These are phyloP conservation scores for Thermothelomyces thermophilus DNA, from an alignment of 2,329 filamentous ascomycete genomes.

Conservation along the genomic window DNA sequence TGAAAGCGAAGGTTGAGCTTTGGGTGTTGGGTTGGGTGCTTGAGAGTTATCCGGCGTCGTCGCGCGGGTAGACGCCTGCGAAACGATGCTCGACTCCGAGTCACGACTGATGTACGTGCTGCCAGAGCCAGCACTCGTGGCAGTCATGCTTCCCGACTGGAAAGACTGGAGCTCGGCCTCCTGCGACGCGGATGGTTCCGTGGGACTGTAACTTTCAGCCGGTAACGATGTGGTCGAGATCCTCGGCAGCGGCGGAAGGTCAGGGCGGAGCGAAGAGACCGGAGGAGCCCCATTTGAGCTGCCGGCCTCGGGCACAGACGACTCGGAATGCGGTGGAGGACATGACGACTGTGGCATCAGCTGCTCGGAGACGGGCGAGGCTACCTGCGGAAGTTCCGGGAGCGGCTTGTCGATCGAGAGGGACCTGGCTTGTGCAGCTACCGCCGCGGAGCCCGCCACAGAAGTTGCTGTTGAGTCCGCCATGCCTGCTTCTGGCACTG, in stretches of 20 bases:
- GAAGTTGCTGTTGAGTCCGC: slow-evolving; percentile 32
- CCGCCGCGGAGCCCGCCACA: slow-evolving; percentile 27
- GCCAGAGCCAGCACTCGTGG: slow-evolving; percentile 70
- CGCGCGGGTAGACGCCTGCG: slow-evolving; percentile 76
- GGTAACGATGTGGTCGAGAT: slow-evolving; percentile 46
- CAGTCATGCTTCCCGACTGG: slow-evolving; percentile 63
- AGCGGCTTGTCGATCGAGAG: slow-evolving; percentile 60
- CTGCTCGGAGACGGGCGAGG: slow-evolving; percentile 33
- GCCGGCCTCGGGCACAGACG: slow-evolving; percentile 35
- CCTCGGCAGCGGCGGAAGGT: slow-evolving; percentile 51
- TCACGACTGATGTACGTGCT: slow-evolving; percentile 74
- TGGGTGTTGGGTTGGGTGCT: slow-evolving; percentile 46
- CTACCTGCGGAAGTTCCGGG: slow-evolving; percentile 55
- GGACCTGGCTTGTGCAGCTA: slow-evolving; percentile 33
- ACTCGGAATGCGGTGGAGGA: slow-evolving; percentile 38
- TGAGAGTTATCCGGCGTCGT: slow-evolving; percentile 69
- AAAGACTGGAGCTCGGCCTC: slow-evolving; percentile 48
- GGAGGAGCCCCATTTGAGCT: slow-evolving; percentile 39
- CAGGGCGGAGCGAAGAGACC: slow-evolving; percentile 41
- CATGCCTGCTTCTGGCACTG: slow-evolving; percentile 27
- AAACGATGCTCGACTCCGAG: slow-evolving; percentile 73
- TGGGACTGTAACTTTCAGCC: slow-evolving; percentile 43
- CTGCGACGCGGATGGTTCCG: slow-evolving; percentile 38
- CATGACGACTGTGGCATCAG: slow-evolving; percentile 28
- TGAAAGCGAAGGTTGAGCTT: slow-evolving; percentile 55